A percentile compares a stretch with the other conserved stretches of the same genome.
These are phyloP conservation scores for Gossypium sturtianum DNA, from an alignment of 345 rosid genomes.

Conservation along the genomic window DNA sequence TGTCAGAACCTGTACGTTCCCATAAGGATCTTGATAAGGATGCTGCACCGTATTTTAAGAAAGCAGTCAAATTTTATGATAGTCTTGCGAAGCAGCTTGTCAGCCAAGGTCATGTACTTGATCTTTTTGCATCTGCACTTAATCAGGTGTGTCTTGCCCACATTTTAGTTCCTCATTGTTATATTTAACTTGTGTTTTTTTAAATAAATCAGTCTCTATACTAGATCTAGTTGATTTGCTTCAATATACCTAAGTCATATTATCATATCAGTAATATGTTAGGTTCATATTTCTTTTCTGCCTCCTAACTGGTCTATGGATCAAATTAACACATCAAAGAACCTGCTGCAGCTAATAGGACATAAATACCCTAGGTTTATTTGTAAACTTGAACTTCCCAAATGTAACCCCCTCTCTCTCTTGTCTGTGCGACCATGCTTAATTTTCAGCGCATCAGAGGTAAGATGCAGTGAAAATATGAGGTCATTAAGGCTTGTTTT, in stretches of 20 bases:
- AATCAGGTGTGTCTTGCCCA: slow-evolving; percentile 68
- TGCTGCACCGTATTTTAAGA: slow-evolving; percentile 92
- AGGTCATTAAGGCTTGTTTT: background rate
- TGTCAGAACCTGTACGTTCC: slow-evolving; percentile 94
- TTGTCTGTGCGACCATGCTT: background rate
- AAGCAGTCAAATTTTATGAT: slow-evolving; percentile 93
- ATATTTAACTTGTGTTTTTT: background rate
- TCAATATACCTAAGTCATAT: background rate
- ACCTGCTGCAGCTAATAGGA: background rate
- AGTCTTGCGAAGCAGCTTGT: slow-evolving; percentile 89
- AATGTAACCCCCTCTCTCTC: background rate
- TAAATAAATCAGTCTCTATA: background rate
- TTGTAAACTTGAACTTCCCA: background rate
- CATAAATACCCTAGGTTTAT: background rate
- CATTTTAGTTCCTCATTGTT: background rate
- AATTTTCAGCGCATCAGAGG: background rate
- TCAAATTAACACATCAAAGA: background rate
- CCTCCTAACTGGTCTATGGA: background rate
- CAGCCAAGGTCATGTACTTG: slow-evolving; percentile 90
- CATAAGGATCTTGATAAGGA: slow-evolving; percentile 99
- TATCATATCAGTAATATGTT: too few species aligned
- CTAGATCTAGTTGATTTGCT: background rate
- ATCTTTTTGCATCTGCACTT: slow-evolving; percentile 96
- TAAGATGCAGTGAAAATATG: background rate
- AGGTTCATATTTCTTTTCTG: background rate